A percentile compares a stretch with the other conserved stretches of the same genome.
phyloP scores from a whole-genome alignment of 2,329 filamentous ascomycete genomes.

The Tolypocladium nubicola region DNA sequence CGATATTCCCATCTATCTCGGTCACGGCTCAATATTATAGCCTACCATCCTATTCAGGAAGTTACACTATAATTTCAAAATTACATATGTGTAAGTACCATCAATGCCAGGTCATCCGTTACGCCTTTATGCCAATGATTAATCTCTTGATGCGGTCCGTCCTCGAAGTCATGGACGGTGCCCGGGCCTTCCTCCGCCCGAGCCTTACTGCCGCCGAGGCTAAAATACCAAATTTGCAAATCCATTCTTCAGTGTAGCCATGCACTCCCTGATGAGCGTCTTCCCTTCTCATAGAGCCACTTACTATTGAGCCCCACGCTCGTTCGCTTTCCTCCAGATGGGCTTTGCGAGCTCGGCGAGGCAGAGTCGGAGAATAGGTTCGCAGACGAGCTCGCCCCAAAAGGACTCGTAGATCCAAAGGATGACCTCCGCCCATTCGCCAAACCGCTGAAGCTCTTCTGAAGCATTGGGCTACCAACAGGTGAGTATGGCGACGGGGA shows the following conservation, averaged over 20 bases:
- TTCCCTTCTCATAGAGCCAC: conserved; percentile 84
- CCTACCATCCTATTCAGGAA: background rate
- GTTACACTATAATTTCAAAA: background rate
- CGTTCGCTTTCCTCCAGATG: conserved; percentile 53
- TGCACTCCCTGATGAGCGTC: conserved; percentile 38
- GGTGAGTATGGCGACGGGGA: conserved; percentile 37
- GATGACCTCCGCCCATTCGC: conserved; percentile 47
- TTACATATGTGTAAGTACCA: background rate
- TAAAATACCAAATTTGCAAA: background rate
- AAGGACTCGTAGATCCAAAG: conserved; percentile 46
- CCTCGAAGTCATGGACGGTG: background rate
- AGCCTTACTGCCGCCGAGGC: background rate
- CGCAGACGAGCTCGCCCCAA: conserved; percentile 36
- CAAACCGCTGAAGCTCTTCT: conserved; percentile 50
- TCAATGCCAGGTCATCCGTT: background rate
- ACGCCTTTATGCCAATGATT: background rate
- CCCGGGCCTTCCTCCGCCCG: background rate
- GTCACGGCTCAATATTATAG: background rate
- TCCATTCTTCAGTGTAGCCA: conserved; percentile 21
- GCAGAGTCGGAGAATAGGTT: conserved; percentile 37
- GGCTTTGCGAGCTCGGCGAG: conserved; percentile 56
- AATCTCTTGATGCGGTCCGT: background rate
- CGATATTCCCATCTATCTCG: background rate
- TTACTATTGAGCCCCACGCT: conserved; percentile 80
- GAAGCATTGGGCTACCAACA: conserved; percentile 45